A percentile compares a stretch with the other conserved stretches of the same genome.
phyloP scores from a whole-genome alignment of 2,329 filamentous ascomycete genomes.

The Talaromyces sp. region DNA sequence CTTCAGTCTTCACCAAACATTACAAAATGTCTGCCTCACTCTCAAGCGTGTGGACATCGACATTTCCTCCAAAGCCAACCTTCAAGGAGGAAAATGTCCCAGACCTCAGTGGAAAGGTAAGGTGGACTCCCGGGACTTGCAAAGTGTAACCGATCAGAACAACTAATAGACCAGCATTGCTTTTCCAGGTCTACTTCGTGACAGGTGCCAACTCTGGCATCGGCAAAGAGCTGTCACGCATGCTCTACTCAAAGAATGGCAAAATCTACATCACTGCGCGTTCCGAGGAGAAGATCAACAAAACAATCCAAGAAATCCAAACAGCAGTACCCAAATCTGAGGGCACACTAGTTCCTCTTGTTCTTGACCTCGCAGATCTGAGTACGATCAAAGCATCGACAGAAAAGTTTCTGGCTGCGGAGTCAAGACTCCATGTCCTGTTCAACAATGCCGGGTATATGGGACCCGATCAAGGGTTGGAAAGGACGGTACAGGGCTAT shows the following conservation, averaged over 20 bases:
- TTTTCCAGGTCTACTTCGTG: constrained; percentile 36
- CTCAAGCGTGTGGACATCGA: background rate
- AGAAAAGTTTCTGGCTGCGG: constrained; percentile 28
- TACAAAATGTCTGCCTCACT: background rate
- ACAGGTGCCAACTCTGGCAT: constrained; percentile 35
- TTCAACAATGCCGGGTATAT: constrained; percentile 34
- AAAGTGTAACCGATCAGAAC: background rate
- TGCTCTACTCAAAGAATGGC: constrained; percentile 38
- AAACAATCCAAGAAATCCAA: constrained; percentile 37
- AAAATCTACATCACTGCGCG: constrained; percentile 42
- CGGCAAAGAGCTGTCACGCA: constrained; percentile 33
- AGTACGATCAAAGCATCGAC: constrained; percentile 16
- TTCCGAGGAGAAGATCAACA: constrained; percentile 31
- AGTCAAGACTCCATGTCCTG: constrained; percentile 35
- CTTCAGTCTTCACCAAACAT: no score
- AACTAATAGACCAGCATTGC: background rate
- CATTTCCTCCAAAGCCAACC: background rate
- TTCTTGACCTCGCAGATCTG: constrained; percentile 3
- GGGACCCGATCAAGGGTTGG: constrained; percentile 17
- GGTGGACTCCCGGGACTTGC: background rate
- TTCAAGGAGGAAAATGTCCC: background rate
- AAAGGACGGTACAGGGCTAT: constrained; percentile 24
- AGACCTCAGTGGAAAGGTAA: background rate
- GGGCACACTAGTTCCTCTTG: background rate
- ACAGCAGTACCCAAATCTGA: constrained; percentile 4